Base-by-base conservation (phyloP, 2,329 filamentous ascomycete genomes). In the Plectosphaerella cucumerina region DNA sequence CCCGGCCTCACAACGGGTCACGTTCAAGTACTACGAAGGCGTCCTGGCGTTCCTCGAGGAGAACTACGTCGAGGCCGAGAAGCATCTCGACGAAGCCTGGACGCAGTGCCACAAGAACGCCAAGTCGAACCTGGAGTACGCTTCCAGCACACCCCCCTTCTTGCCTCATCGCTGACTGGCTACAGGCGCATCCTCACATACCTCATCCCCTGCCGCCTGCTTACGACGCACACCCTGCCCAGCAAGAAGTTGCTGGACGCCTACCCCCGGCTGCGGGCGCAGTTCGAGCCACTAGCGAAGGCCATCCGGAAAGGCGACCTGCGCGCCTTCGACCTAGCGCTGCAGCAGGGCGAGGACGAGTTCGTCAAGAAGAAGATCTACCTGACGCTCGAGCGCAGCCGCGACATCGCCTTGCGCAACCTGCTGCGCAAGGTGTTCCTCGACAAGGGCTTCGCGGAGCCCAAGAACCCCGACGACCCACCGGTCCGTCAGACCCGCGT, bases 321-420 rank as follows among this genome's bases (percentile, higher is more conserved):
- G 10, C 80, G 84, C 48, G 87, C 84, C 11, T 97, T 97, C 61
- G 92, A 97, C 60, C 72, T 82, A 17, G 91, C 92, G 2, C 79
- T 99, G 23, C 80, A 86, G 47, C 82, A 85, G 8, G 87, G 89
- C 22, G 92, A 97, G 69, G 85, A 91, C n/a, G 89, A 94, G 59
- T 96, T 97, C 59, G 91, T 97, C 56, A 93, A 89, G 67, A 84
- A 88, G 26, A 87, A 93, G 43, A 96, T 99, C 59, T 99, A 97
- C 68, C 81, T 99, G 20, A 97, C 94, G 0, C 79, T 99, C 0
- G 94, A 99, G 66, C 84, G 94, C 42, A 90, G 90, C 12, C 87
- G 94, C 47, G 94, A 99, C 62, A 90, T 97, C 55, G 89, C 91
- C 10, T 70, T 99, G 56, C 87, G 94, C 50, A 99, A 99, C 65